Base-by-base conservation (phyloP, 2,329 filamentous ascomycete species). In the Aspergillus calidoustus region DNA sequence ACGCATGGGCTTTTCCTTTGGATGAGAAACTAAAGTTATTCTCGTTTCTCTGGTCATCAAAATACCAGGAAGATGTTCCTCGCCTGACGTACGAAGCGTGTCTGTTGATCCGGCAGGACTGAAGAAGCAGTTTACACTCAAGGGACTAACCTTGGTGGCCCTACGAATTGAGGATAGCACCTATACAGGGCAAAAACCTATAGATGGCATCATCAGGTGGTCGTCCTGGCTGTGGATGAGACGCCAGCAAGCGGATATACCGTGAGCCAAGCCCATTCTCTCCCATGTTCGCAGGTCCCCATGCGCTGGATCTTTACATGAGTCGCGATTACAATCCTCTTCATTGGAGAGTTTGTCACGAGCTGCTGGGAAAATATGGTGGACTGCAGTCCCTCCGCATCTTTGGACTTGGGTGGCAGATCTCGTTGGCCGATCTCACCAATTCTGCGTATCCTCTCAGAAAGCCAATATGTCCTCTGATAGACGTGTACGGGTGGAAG, bases 191-290 rank as follows among this genome's bases (percentile, higher is more conserved):
- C 11, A 44, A 4, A 54, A 44, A 19, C 23, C 52, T 9, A 54
- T 54, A 15, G 34, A 54, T n/a, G 46, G 34, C 52, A 28, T 46
- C 9, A 54, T 30, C 38, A 46, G 28, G 52, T 54, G n/a, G 38
- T 54, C 5, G 34, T 46, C 23, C 19, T 54, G n/a, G n/a, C 38
- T 8, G 52, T 54, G 13, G 46, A 54, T 22, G 38, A 46, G 34
- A n/a, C 34, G 3, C 8, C 22, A 28, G 34, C n/a, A 13, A 15
- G 19, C n/a, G 38, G 11, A 17, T 54, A 17, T 28, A 8, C 5
- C 19, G 38, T 17, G 38, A 54, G 13, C 23, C 52, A 2, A 54
- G 52, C 38, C 52, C 52, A 11, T 54, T 54, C 23, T 9, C 52
- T 8, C 52, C 52, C 38, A 34, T 38, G 17, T 54, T 54, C n/a